These are phyloP conservation scores for Immersiella caudata DNA, from an alignment of 495 filamentous ascomycete species.

Conservation along the genomic window DNA sequence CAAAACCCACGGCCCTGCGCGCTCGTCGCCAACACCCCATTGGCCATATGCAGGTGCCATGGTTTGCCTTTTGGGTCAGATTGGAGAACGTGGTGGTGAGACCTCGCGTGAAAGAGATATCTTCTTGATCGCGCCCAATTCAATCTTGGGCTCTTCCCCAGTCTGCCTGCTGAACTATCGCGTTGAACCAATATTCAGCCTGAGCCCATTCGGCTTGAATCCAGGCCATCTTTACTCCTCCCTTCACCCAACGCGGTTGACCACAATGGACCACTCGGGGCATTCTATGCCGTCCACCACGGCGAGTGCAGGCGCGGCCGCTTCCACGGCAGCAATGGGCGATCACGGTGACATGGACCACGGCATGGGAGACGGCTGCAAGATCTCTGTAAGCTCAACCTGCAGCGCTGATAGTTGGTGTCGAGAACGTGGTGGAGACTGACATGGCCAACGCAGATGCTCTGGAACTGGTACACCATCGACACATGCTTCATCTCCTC, in stretches of 20 bases:
- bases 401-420: background rate
- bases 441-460: constrained; percentile 48
- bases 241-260: background rate
- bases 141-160: no score
- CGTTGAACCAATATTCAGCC: no score
- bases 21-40: background rate
- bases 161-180: no score
- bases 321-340: background rate
- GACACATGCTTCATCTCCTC: constrained; percentile 70
- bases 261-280: background rate
- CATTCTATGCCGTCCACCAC: background rate
- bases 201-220: no score
- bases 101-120: no score
- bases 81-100: no score
- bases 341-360: background rate
- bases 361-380: background rate
- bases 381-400: background rate
- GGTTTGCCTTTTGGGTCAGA: no score
- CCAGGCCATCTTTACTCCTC: background rate
- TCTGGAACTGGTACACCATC: constrained; percentile 77
- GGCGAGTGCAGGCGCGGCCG: background rate
- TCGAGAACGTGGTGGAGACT: no score
- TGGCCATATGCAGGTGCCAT: background rate
- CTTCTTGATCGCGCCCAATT: no score
- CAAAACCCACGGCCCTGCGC: background rate